Conservation (phyloP, 2,329 filamentous ascomycete genomes). For the Fusarium ramigenum region DNA sequence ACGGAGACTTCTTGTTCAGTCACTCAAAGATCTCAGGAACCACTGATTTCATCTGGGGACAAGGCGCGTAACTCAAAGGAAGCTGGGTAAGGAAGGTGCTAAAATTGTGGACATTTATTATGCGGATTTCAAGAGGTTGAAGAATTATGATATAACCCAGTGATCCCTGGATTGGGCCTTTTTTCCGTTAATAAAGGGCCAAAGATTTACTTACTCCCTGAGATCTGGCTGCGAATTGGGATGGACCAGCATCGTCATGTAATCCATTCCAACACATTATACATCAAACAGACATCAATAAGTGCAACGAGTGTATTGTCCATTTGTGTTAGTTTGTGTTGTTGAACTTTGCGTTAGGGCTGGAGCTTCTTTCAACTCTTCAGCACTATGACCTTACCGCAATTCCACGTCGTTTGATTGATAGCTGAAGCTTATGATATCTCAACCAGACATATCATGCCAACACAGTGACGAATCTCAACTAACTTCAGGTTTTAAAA, state of each 20-base stretch:
- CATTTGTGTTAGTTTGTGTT: background rate
- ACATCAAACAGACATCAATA: background rate
- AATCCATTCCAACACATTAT: background rate
- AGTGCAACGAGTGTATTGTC: background rate
- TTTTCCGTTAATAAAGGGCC: accelerated
- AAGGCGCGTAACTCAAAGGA: accelerated
- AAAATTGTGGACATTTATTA: background rate
- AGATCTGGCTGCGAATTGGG: accelerated
- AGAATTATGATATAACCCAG: accelerated
- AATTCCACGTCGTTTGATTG: background rate
- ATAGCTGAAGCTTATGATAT: background rate
- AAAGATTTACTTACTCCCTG: background rate
- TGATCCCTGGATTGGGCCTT: accelerated
- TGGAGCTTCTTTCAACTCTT: background rate
- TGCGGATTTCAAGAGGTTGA: background rate
- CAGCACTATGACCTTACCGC: background rate
- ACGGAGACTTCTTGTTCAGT: too few relatives aligned
- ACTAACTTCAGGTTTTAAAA: background rate
- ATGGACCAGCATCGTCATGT: background rate
- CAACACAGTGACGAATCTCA: background rate
- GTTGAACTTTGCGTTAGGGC: background rate
- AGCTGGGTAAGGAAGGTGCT: accelerated
- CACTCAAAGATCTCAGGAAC: too few relatives aligned
- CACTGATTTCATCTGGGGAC: too few relatives aligned
- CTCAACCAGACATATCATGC: background rate